These are phyloP conservation scores for Pyrrhoderma noxium DNA, from an alignment of 1,284 basidiomycete genomes.

Conservation along the genomic window DNA sequence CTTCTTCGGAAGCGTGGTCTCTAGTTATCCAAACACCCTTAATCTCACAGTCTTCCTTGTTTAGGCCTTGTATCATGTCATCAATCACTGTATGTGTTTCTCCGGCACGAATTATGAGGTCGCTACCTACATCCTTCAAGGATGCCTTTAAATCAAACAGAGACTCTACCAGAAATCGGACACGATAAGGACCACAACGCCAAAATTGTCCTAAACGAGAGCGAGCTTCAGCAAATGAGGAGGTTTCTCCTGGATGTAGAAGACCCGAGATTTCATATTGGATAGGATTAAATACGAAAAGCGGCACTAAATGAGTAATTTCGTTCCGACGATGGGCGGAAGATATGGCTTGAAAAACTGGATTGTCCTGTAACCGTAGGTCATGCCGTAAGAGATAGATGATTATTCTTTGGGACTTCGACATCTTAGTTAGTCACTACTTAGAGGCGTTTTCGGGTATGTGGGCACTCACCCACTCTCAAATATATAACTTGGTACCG, in stretches of 20 bases:
- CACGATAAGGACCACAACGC: conserved; percentile 35
- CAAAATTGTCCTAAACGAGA: conserved; percentile 38
- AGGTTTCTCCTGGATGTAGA: conserved; percentile 29
- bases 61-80: conserved; percentile 30
- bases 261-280: conserved; percentile 40
- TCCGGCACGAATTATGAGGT: conserved; percentile 42
- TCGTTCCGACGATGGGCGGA: conserved; percentile 23
- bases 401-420: conserved; percentile 16
- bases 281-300: conserved; percentile 45
- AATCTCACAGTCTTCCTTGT: conserved; percentile 30
- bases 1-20: conserved; percentile 25
- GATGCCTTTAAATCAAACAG: conserved; percentile 38
- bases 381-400: conserved; percentile 30
- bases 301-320: conserved; percentile 39
- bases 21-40: conserved; percentile 36
- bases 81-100: conserved; percentile 34
- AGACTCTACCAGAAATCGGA: conserved; percentile 38
- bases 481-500: too few relatives aligned
- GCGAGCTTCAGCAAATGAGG: conserved; percentile 25
- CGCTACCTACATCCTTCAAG: conserved; percentile 32
- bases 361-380: conserved; percentile 39
- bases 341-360: conserved; percentile 31
- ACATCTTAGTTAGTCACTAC: too few relatives aligned
- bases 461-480: too few relatives aligned
- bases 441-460: too few relatives aligned